phyloP scores from a whole-genome alignment of 176 grass and related monocot species.

The Thalia dealbata region DNA sequence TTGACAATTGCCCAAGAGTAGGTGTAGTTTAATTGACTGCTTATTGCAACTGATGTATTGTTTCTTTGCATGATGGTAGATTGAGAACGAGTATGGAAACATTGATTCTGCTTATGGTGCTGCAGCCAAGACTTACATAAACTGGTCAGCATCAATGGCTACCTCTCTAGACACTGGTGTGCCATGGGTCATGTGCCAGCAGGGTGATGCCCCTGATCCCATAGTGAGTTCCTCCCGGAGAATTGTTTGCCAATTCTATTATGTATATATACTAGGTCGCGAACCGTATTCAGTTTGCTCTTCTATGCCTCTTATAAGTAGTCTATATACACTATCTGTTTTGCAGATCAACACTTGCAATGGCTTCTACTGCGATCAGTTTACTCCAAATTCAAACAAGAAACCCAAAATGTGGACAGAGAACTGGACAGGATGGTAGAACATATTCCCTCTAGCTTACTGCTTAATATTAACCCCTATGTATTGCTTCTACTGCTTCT shows the following conservation, averaged over 20 bases:
- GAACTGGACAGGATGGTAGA: conserved; percentile 81
- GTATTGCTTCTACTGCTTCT: neutral
- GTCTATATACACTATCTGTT: neutral
- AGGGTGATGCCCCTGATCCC: conserved; percentile 73
- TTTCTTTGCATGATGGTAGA: conserved; percentile 23
- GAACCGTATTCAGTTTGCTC: neutral
- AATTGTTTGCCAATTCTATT: conserved; percentile 1
- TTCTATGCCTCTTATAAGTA: neutral
- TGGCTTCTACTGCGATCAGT: conserved; percentile 95
- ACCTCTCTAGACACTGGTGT: conserved; percentile 84
- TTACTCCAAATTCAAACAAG: conserved; percentile 57
- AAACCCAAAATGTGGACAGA: conserved; percentile 98
- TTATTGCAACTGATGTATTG: conserved; percentile 9
- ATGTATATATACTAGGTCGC: neutral
- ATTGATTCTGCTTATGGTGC: conserved; percentile 45
- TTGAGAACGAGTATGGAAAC: conserved; percentile 98
- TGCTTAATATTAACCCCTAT: neutral
- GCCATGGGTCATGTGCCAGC: conserved; percentile 98
- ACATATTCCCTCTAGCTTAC: neutral
- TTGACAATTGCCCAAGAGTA: conserved; percentile 1
- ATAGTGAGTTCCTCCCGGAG: conserved; percentile 29
- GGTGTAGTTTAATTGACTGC: conserved; percentile 9
- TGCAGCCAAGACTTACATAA: conserved; percentile 59
- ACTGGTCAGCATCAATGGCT: conserved; percentile 94
- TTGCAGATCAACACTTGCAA: conserved; percentile 98